Base-by-base conservation (phyloP, 2,329 filamentous ascomycete species). In the Hypoxylon sp. region DNA sequence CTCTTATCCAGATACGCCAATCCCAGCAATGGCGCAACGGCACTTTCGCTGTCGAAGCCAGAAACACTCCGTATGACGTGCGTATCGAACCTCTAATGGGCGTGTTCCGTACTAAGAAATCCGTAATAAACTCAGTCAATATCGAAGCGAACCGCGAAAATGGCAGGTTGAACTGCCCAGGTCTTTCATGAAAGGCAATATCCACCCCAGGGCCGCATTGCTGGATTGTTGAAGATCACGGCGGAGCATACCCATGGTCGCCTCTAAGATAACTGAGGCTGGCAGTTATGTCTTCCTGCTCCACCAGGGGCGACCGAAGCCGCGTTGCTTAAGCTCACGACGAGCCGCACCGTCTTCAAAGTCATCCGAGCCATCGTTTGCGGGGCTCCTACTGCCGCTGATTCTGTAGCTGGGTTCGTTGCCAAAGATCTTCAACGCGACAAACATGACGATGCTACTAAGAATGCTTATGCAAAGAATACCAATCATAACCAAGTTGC, bases 401-500 rank as follows among this genome's bases (percentile, higher is more conserved):
- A 84, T 78, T 74, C 84, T 86, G 32, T 76, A 78, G 73, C 80
- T 84, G 1, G 83, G 83, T 39, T 82, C 75, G 70, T 87, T 87
- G 19, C 87, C 88, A 62, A 88, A 80, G 29, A 85, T 77, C 75
- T 74, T 89, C 41, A 96, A 79, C 61, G 93, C 78, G 16, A 88
- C 73, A 52, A 88, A 87, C 90, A 96, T 94, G 61, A 84, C 74
- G 21, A 89, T 81, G 45, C 90, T 90, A 72, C 90, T 91, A 3
- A 90, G 69, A 53, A 97, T 94, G 79, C 93, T 97, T 53, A 89
- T 81, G 67, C 87, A 88, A 19, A 97, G 80, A 60, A 97, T 97
- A 2, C 90, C 94, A 63, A 97, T 89, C 93, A 97, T 96, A 71
- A 90, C 88, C 70, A 94, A 81, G 78, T 96, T 97, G 80, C 93